Evolutionary conservation across 2,329 filamentous ascomycete genomes (phyloP), one percentile per base, ranked within the genome.

Genomic region (Oidium heveae): DNA sequence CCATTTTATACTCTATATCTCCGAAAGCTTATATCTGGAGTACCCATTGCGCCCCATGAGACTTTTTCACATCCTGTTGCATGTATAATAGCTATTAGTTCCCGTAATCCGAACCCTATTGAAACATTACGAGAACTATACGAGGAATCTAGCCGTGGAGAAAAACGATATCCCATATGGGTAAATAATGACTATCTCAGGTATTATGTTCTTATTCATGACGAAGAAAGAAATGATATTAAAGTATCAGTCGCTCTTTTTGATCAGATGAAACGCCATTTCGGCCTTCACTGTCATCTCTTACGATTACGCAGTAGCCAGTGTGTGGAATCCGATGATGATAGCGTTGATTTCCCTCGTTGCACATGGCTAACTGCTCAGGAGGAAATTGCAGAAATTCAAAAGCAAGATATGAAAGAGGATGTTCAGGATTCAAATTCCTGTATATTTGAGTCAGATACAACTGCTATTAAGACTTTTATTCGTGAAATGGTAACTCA

Each of bases 191-290:
- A 96, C 58, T 98, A 91, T 66, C 71, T 98, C 59, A 78, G 91
- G 58, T 98, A 98, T 67, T 98, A 98, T 67, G 85, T 98, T 16
- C 72, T 98, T 44, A 82, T 98, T 18, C 91, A 98, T 63, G 91
- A 98, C 61, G 93, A 98, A 68, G 91, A 98, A 64, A 80, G 79
- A 57, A 89, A 94, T 63, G 88, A 98, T 65, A 94, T 96, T 57
- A 78, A 79, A 39, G 84, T 87, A 67, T 94, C 88, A 13, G 89
- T 89, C 67, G 77, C 80, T 18, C 72, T 96, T 32, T 98, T 94
- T 67, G 91, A 98, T 61, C 86, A 95, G 67, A 98, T 98, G 93
- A 98, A 96, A 68, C 80, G 91, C n/a, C 86, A 95, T 68, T 86
- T 98, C 59, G 91, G 91, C 1, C 71, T 96, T 51, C 88, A 98